Evolutionary conservation across 2,329 filamentous ascomycete species (phyloP).

Genomic region (Cytospora mali): DNA sequence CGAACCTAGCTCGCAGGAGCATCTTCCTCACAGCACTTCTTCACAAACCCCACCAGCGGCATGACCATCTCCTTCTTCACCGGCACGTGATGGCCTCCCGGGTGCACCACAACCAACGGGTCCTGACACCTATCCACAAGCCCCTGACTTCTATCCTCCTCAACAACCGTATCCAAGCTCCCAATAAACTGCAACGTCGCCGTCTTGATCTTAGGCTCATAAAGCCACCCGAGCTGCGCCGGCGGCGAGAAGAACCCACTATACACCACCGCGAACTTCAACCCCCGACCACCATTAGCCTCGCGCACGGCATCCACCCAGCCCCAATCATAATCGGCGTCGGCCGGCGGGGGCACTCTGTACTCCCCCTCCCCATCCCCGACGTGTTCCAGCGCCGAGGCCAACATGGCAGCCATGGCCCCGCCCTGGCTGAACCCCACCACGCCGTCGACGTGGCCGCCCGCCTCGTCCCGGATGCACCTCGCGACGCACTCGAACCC

Average conservation of each 20-base stretch:
- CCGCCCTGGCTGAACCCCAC: constrained; percentile 84
- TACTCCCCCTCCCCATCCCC: constrained; percentile 27
- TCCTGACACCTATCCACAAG: constrained; percentile 67
- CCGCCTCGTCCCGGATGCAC: constrained; percentile 61
- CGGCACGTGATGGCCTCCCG: constrained; percentile 89
- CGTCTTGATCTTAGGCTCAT: constrained; percentile 74
- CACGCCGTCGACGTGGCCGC: constrained; percentile 74
- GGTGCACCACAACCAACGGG: constrained; percentile 66
- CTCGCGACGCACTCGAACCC: constrained; percentile 67
- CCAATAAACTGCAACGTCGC: constrained; percentile 83
- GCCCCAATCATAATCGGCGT: constrained; percentile 38
- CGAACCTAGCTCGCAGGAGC: constrained; percentile 12
- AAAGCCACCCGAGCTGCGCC: constrained; percentile 66
- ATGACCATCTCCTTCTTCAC: constrained; percentile 81
- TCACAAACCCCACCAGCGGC: constrained; percentile 56
- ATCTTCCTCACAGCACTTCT: constrained; percentile 31
- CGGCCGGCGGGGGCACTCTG: constrained; percentile 39
- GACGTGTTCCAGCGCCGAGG: constrained; percentile 66
- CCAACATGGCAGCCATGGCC: constrained; percentile 71
- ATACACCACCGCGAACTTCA: constrained; percentile 75
- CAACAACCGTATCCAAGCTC: constrained; percentile 83
- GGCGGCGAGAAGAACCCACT: constrained; percentile 73
- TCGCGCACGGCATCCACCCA: constrained; percentile 52
- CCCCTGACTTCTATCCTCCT: constrained; percentile 69
- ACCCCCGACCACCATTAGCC: constrained; percentile 51